A percentile compares a stretch with the other conserved stretches of the same genome.
These are phyloP conservation scores for Phytopythium delawarense DNA, from an alignment of 352 stramenopile species.

Conservation along the genomic window DNA sequence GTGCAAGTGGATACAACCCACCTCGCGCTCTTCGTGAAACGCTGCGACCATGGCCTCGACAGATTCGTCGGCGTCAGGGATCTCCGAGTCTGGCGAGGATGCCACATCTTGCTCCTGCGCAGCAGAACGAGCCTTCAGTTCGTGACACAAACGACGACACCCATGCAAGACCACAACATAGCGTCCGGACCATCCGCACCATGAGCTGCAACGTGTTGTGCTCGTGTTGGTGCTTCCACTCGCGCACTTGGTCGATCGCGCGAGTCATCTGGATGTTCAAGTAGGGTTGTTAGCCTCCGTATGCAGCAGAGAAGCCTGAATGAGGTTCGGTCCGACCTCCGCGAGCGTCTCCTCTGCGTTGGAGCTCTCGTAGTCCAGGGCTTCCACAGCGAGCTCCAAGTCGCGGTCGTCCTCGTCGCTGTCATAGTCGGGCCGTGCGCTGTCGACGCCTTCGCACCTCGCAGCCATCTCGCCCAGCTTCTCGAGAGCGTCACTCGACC, in stretches of 20 bases:
- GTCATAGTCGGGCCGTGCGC: background rate
- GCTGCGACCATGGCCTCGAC: background rate
- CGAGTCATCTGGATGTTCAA: slow-evolving; percentile 30
- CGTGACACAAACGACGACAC: no score
- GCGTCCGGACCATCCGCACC: slow-evolving; percentile 22
- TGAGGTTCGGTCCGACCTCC: slow-evolving; percentile 18
- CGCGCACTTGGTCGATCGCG: slow-evolving; percentile 30
- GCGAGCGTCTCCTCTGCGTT: slow-evolving; percentile 32
- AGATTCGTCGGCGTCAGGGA: background rate
- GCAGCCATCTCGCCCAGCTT: background rate
- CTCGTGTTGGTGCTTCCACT: slow-evolving; percentile 36
- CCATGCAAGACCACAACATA: no score
- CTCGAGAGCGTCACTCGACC: background rate
- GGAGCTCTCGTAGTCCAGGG: slow-evolving; percentile 24
- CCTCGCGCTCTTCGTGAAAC: slow-evolving; percentile 6
- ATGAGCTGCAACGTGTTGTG: slow-evolving; percentile 21
- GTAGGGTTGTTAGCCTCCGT: background rate
- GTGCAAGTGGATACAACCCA: background rate
- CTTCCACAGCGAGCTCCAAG: slow-evolving; percentile 32
- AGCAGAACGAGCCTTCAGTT: background rate
- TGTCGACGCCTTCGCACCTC: background rate
- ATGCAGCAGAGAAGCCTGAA: no score
- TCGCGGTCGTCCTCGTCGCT: slow-evolving; percentile 36
- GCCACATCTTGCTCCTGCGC: background rate
- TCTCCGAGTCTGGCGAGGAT: background rate